Conservation (phyloP, 129 eudicot genomes). For the Dittrichia graveolens region DNA sequence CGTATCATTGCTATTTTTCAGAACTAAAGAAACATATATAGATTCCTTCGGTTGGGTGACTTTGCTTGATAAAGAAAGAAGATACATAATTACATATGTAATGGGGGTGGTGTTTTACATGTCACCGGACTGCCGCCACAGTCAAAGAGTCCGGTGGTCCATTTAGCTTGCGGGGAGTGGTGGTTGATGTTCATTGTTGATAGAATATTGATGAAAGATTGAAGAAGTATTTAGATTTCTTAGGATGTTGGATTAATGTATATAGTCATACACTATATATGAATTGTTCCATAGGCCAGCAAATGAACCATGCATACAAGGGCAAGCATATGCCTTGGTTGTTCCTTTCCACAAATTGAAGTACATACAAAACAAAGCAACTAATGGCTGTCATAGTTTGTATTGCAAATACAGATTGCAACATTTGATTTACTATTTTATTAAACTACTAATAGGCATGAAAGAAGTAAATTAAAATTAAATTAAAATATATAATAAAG, state of each 20-base stretch:
- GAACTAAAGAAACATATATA: background rate
- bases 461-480: too few species aligned
- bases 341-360: constrained; percentile 1
- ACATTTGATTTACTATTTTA: too few species aligned
- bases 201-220: background rate
- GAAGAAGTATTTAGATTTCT: background rate
- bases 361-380: too few species aligned
- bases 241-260: background rate
- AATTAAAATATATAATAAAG: too few species aligned
- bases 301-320: background rate
- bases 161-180: constrained; percentile 7
- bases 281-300: constrained; percentile 1
- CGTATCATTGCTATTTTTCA: background rate
- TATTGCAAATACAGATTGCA: too few species aligned
- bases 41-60: background rate
- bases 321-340: background rate
- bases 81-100: background rate
- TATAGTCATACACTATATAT: background rate
- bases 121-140: constrained; percentile 20
- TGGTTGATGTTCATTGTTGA: constrained; percentile 20
- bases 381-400: too few species aligned
- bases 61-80: too few species aligned
- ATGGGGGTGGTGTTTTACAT: constrained; percentile 14
- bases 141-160: constrained; percentile 23
- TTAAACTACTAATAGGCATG: too few species aligned